These are phyloP conservation scores for Talaromyces sp. DNA, from an alignment of 2,329 filamentous ascomycete genomes.

Conservation along the genomic window DNA sequence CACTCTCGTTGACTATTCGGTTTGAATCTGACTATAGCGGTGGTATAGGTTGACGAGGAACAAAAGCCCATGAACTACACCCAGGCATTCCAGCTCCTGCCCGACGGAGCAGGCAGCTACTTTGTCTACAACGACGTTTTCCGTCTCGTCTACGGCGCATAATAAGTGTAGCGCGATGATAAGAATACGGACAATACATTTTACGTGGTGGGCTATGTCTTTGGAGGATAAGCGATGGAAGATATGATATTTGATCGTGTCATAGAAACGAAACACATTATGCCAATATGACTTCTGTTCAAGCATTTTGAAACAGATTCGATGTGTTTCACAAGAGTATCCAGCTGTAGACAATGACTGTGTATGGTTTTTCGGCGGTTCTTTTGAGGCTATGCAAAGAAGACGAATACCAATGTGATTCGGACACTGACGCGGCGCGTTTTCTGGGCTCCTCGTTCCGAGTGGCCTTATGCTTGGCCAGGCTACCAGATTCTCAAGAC, in stretches of 20 bases:
- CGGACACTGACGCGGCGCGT: background rate
- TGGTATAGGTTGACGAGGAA: slow-evolving; percentile 72
- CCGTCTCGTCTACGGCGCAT: slow-evolving; percentile 67
- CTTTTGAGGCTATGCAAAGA: background rate
- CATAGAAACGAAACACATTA: background rate
- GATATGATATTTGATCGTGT: slow-evolving; percentile 4
- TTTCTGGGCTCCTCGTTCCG: background rate
- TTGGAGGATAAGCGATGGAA: slow-evolving; percentile 6
- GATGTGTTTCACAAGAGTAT: background rate
- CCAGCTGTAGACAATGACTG: slow-evolving; percentile 1
- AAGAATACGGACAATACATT: background rate
- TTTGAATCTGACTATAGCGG: background rate
- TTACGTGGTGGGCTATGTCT: background rate
- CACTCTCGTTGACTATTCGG: background rate
- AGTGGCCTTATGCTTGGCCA: background rate
- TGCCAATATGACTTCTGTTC: slow-evolving; percentile 1
- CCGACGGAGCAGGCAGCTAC: slow-evolving; percentile 64
- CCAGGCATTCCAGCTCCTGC: slow-evolving; percentile 80
- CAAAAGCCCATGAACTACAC: slow-evolving; percentile 85
- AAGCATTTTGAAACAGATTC: background rate
- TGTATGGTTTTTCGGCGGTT: background rate
- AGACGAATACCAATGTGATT: background rate
- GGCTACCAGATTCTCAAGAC: background rate
- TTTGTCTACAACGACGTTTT: slow-evolving; percentile 95
- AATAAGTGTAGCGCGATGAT: slow-evolving; percentile 18